A percentile compares a stretch with the other conserved stretches of the same genome.
These are phyloP conservation scores for Hypoxylon sp. DNA, from an alignment of 2,329 filamentous ascomycete genomes.

Conservation along the genomic window DNA sequence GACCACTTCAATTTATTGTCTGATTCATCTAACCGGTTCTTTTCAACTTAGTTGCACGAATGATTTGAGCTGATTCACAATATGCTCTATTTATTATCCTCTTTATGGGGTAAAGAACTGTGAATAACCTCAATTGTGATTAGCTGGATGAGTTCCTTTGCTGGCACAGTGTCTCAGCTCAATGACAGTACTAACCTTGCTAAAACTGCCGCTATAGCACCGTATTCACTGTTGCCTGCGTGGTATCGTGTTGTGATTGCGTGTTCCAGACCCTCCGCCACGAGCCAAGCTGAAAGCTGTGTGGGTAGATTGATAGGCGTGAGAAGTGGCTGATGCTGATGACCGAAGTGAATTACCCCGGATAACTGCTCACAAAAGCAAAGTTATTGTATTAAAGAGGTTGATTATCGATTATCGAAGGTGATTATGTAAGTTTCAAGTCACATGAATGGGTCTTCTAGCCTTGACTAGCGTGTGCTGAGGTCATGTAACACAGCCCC, in stretches of 20 bases:
- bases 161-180: neutral
- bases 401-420: neutral
- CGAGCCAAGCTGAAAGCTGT: slow-evolving; percentile 6
- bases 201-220: neutral
- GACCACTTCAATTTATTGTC: neutral
- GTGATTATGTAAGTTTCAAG: neutral
- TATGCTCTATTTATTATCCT: neutral
- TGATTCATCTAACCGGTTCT: neutral
- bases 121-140: too few species aligned
- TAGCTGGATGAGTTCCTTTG: too few species aligned
- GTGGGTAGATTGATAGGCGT: slow-evolving; percentile 10
- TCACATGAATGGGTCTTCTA: slow-evolving; percentile 18
- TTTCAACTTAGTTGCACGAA: neutral
- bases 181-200: neutral
- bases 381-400: neutral
- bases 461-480: slow-evolving; percentile 5
- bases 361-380: neutral
- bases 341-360: slow-evolving; percentile 11
- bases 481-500: slow-evolving; percentile 22
- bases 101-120: too few species aligned
- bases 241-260: slow-evolving; percentile 13
- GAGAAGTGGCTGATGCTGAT: slow-evolving; percentile 9
- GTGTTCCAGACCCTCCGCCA: slow-evolving; percentile 15
- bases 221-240: slow-evolving; percentile 5
- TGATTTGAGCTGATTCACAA: neutral